phyloP scores from a whole-genome alignment of 495 filamentous ascomycete species.

The Hyaloscypha bicolor region DNA sequence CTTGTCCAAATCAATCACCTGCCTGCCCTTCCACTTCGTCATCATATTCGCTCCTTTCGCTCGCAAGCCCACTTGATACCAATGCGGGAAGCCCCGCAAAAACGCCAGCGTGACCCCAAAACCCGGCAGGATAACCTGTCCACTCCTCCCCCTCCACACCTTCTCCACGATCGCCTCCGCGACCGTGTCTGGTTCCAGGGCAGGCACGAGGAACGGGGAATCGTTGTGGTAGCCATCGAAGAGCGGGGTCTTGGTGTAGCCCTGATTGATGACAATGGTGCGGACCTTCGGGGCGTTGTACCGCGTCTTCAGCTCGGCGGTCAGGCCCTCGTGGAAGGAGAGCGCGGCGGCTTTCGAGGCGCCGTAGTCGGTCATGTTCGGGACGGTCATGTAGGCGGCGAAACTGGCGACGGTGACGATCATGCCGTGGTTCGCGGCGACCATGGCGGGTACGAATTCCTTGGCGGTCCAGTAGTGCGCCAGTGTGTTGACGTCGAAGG shows the following conservation, averaged over 20 bases:
- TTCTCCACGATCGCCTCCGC: slow-evolving; percentile 63
- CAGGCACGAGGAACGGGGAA: slow-evolving; percentile 52
- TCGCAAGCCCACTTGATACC: slow-evolving; percentile 45
- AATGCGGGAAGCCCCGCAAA: slow-evolving; percentile 46
- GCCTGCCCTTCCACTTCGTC: slow-evolving; percentile 46
- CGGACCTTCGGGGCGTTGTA: slow-evolving; percentile 68
- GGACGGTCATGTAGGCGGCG: slow-evolving; percentile 59
- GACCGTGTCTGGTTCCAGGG: slow-evolving; percentile 63
- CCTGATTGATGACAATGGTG: slow-evolving; percentile 66
- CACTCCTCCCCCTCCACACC: slow-evolving; percentile 58
- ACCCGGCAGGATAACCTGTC: slow-evolving; percentile 57
- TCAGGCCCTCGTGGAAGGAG: slow-evolving; percentile 70
- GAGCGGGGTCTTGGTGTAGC: slow-evolving; percentile 62
- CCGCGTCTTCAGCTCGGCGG: slow-evolving; percentile 58
- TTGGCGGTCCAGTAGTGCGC: slow-evolving; percentile 65
- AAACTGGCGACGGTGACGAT: slow-evolving; percentile 71
- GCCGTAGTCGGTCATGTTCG: slow-evolving; percentile 70
- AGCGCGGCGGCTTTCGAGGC: slow-evolving; percentile 68
- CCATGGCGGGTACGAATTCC: slow-evolving; percentile 70
- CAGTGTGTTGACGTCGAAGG: slow-evolving; percentile 73
- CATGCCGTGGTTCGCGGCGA: slow-evolving; percentile 68
- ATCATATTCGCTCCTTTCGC: slow-evolving; percentile 43
- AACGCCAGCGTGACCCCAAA: slow-evolving; percentile 39
- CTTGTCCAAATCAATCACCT: slow-evolving; percentile 50
- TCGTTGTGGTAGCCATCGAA: slow-evolving; percentile 61